Percentiles rank a stretch among this genome's conserved stretches.
Conservation (phyloP, 2,329 filamentous ascomycete genomes). For the Alternaria sp. region DNA sequence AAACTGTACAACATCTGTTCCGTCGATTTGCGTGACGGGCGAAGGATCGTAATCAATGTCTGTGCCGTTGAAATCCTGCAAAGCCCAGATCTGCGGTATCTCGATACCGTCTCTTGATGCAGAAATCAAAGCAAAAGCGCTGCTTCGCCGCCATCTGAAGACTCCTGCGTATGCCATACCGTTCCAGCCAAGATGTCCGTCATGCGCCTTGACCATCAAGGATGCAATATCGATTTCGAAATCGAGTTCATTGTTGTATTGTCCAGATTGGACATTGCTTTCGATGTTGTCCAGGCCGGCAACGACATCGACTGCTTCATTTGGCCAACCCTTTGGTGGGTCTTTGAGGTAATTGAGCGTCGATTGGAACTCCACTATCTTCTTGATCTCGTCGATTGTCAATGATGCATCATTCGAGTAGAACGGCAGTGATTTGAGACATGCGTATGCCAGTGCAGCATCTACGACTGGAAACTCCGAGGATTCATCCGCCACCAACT, state of each 20-base stretch:
- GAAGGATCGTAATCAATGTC: constrained; percentile 39
- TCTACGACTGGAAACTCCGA: constrained; percentile 35
- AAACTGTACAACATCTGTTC: constrained; percentile 46
- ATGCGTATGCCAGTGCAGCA: constrained; percentile 49
- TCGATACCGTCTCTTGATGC: constrained; percentile 44
- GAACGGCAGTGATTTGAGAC: constrained; percentile 51
- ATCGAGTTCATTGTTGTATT: constrained; percentile 54
- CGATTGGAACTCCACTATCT: constrained; percentile 54
- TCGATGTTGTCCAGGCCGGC: constrained; percentile 49
- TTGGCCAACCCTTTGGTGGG: constrained; percentile 49
- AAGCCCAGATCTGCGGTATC: constrained; percentile 43
- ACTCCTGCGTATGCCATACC: constrained; percentile 49
- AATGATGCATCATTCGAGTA: constrained; percentile 31
- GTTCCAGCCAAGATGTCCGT: constrained; percentile 50
- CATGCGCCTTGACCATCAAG: constrained; percentile 45
- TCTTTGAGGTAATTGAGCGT: constrained; percentile 52
- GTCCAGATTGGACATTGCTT: constrained; percentile 39
- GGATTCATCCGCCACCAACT: constrained; percentile 24
- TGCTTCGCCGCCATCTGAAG: constrained; percentile 47
- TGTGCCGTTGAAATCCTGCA: constrained; percentile 46
- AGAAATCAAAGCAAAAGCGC: constrained; percentile 42
- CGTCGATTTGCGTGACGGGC: constrained; percentile 52
- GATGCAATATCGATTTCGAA: constrained; percentile 52
- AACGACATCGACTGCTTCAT: constrained; percentile 52
- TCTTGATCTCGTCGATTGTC: constrained; percentile 45